Percentiles rank a stretch among this genome's conserved stretches.
Conservation (phyloP, 1,284 basidiomycete genomes). For the Ustilago cynodontis region DNA sequence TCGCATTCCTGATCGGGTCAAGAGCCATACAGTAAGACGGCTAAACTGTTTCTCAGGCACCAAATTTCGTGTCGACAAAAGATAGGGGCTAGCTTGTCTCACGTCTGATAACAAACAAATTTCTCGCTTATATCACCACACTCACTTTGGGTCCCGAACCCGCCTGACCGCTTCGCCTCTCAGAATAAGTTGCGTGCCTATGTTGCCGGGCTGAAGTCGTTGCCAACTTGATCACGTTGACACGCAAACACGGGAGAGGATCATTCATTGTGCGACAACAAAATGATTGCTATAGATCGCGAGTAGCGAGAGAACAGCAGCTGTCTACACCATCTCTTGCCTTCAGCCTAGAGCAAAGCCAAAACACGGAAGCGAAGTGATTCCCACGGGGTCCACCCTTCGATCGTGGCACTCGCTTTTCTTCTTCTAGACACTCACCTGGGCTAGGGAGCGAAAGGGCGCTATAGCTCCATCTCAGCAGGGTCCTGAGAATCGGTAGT, state of each 20-base stretch:
- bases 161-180: too few relatives aligned
- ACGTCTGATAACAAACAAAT: conserved; percentile 7
- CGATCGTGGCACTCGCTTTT: not conserved
- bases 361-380: not conserved
- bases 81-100: conserved; percentile 22
- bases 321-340: not conserved
- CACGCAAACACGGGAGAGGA: not conserved
- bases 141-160: not conserved
- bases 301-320: not conserved
- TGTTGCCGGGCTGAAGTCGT: not conserved
- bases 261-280: too few relatives aligned
- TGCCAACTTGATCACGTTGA: conserved; percentile 1
- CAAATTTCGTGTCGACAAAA: not conserved
- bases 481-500: not conserved
- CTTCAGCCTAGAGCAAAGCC: not conserved
- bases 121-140: not conserved
- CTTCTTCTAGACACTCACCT: not conserved
- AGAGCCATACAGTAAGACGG: not conserved
- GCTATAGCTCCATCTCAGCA: not conserved
- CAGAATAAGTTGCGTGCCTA: not conserved
- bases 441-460: not conserved
- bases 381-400: not conserved
- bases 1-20: not conserved
- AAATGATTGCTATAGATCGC: not conserved
- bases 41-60: conserved; percentile 3